These are phyloP conservation scores for Entomortierella beljakovae DNA, from an alignment of 192 early-diverging fungal genomes.

Conservation along the genomic window DNA sequence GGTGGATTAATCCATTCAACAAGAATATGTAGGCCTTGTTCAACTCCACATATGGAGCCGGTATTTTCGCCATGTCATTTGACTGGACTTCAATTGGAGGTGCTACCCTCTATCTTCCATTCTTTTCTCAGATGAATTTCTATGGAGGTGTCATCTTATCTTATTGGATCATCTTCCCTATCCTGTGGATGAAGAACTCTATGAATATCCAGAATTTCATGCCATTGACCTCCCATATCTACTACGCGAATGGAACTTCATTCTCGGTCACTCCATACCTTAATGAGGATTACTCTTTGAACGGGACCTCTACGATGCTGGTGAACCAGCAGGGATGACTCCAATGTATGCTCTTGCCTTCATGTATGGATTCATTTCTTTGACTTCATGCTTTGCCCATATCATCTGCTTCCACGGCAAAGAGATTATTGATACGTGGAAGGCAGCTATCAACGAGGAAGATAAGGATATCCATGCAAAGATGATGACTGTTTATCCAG, in stretches of 20 bases:
- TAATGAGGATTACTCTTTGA: conserved; percentile 29
- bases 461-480: conserved; percentile 54
- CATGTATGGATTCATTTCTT: conserved; percentile 63
- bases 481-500: conserved; percentile 54
- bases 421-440: conserved; percentile 59
- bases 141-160: conserved; percentile 67
- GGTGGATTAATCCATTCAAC: conserved; percentile 37
- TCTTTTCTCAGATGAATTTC: conserved; percentile 68
- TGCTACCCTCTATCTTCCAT: conserved; percentile 37
- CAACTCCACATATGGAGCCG: conserved; percentile 64
- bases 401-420: conserved; percentile 69
- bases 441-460: neutral
- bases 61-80: conserved; percentile 72
- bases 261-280: conserved; percentile 15
- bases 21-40: conserved; percentile 32
- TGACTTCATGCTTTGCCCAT: conserved; percentile 62
- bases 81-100: conserved; percentile 71
- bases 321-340: conserved; percentile 58
- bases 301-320: conserved; percentile 56
- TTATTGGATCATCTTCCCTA: conserved; percentile 78
- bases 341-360: conserved; percentile 57
- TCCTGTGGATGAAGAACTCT: conserved; percentile 67
- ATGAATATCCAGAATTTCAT: conserved; percentile 13
- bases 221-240: conserved; percentile 32
- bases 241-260: conserved; percentile 10